Percentiles rank a stretch among this genome's conserved stretches.
phyloP scores from a whole-genome alignment of 257 asterid species.

The Avicennia marina region DNA sequence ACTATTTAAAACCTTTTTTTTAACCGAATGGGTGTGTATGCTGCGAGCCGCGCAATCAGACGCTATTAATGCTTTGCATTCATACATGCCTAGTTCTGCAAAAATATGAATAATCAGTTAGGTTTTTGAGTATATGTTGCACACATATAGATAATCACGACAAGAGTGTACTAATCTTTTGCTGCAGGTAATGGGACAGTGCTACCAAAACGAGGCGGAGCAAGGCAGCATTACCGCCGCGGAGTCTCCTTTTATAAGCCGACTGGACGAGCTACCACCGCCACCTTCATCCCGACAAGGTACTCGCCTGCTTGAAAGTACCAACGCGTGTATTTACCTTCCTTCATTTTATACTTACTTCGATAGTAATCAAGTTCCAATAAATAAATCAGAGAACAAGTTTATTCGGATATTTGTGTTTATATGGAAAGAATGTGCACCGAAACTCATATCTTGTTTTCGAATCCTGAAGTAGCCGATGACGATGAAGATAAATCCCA shows the following conservation, averaged over 20 bases:
- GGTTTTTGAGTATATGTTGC: conserved; percentile 7
- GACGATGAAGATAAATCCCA: conserved; percentile 17
- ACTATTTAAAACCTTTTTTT: too few relatives aligned
- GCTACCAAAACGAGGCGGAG: conserved; percentile 27
- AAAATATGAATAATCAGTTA: conserved; percentile 11
- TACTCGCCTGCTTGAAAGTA: conserved; percentile 23
- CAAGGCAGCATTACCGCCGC: conserved; percentile 21
- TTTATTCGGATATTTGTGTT: background rate
- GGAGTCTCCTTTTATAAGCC: conserved; percentile 16
- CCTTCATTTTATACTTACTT: background rate
- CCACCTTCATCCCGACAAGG: conserved; percentile 24
- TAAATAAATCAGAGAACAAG: background rate
- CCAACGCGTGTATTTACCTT: background rate
- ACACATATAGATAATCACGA: background rate
- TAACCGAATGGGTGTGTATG: background rate
- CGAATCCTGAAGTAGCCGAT: conserved; percentile 1
- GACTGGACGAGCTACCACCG: conserved; percentile 20
- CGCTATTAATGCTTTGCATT: background rate
- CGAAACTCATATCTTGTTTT: conserved; percentile 17
- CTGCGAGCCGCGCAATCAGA: conserved; percentile 8
- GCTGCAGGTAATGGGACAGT: conserved; percentile 31
- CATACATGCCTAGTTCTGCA: background rate
- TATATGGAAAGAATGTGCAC: background rate
- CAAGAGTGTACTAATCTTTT: conserved; percentile 17
- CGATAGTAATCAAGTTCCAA: background rate